Evolutionary conservation across 2,329 filamentous ascomycete genomes (phyloP).

Genomic region (Stachybotrys chartarum): DNA sequence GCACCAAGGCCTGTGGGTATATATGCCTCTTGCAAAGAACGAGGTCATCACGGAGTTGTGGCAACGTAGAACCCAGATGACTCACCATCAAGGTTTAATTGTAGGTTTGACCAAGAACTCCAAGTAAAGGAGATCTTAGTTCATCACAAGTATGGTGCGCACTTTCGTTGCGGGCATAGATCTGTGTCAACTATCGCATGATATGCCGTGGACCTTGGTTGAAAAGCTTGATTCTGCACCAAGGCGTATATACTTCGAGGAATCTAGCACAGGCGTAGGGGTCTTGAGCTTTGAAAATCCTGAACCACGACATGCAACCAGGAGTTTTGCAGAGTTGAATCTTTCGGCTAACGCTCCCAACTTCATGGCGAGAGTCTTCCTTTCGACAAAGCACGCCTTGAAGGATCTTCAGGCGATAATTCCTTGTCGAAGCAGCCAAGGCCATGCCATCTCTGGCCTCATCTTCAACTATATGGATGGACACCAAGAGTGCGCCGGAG

Average conservation of each 20-base stretch:
- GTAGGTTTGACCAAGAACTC: background rate
- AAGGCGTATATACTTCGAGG: background rate
- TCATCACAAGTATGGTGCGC: background rate
- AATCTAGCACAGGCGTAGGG: background rate
- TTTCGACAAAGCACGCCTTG: background rate
- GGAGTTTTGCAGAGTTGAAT: background rate
- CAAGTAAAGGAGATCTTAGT: background rate
- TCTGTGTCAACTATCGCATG: no score
- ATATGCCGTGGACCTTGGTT: background rate
- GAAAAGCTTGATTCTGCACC: background rate
- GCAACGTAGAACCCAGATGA: background rate
- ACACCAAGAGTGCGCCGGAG: background rate
- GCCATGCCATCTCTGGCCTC: background rate
- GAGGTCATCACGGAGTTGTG: background rate
- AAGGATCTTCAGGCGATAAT: background rate
- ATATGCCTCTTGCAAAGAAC: background rate
- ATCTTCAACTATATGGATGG: background rate
- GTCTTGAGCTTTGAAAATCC: background rate
- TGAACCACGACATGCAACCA: background rate
- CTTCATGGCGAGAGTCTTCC: background rate
- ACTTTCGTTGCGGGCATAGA: background rate
- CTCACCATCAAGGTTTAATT: background rate
- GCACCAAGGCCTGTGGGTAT: background rate
- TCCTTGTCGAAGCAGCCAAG: background rate
- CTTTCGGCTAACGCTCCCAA: background rate